Evolutionary conservation across 441 rosid species (phyloP).

Genomic region (Hura crepitans): DNA sequence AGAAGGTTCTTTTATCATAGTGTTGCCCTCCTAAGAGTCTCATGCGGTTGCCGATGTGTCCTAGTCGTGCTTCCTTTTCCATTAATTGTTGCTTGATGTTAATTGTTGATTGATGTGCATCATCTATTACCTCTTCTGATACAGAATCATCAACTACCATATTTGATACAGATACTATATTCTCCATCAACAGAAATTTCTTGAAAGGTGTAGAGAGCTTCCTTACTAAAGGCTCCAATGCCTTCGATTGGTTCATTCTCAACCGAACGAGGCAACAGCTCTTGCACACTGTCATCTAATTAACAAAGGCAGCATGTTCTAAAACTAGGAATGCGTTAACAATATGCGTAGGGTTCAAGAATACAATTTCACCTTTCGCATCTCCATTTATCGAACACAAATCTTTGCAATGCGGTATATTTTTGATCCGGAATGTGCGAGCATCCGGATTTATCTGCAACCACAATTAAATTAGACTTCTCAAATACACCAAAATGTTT

Average conservation of each 20-base stretch:
- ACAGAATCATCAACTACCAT: slow-evolving; percentile 31
- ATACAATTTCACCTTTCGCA: slow-evolving; percentile 40
- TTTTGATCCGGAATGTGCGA: slow-evolving; percentile 58
- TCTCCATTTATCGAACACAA: slow-evolving; percentile 58
- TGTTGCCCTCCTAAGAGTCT: slow-evolving; percentile 72
- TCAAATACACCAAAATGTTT: slow-evolving; percentile 1
- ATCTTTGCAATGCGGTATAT: slow-evolving; percentile 61
- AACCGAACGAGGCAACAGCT: slow-evolving; percentile 21
- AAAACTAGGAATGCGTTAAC: background rate
- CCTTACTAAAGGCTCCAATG: slow-evolving; percentile 28
- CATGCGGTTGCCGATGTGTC: slow-evolving; percentile 77
- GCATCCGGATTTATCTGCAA: slow-evolving; percentile 58
- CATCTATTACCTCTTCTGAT: slow-evolving; percentile 32
- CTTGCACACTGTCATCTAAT: slow-evolving; percentile 33
- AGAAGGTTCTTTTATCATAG: slow-evolving; percentile 59
- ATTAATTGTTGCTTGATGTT: slow-evolving; percentile 21
- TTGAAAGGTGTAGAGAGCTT: slow-evolving; percentile 27
- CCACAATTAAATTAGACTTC: slow-evolving; percentile 19
- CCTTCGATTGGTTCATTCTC: slow-evolving; percentile 24
- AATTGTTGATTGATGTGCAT: slow-evolving; percentile 19
- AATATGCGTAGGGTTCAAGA: slow-evolving; percentile 9
- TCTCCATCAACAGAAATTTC: slow-evolving; percentile 38
- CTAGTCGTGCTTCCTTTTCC: slow-evolving; percentile 32
- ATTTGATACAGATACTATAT: slow-evolving; percentile 32
- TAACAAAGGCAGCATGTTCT: slow-evolving; percentile 17